phyloP scores from a whole-genome alignment of 2,329 filamentous ascomycete genomes.

The Exophiala sp. region DNA sequence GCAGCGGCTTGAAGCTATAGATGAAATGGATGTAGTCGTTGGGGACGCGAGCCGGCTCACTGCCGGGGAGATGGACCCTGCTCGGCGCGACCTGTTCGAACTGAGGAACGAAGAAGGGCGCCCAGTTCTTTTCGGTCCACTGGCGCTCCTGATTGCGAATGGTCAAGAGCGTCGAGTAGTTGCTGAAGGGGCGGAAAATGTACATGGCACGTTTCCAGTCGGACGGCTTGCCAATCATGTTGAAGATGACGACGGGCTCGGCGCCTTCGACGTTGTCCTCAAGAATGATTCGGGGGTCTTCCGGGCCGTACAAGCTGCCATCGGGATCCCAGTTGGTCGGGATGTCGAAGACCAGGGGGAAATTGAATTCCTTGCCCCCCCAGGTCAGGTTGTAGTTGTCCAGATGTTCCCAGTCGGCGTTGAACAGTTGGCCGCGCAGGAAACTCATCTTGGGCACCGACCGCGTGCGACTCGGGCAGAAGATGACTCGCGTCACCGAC shows the following conservation, averaged over 20 bases:
- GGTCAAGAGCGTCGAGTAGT: conserved; percentile 24
- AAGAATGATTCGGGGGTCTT: conserved; percentile 29
- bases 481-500: conserved; percentile 25
- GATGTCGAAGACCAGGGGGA: conserved; percentile 28
- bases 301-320: conserved; percentile 26
- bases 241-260: conserved; percentile 30
- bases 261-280: conserved; percentile 28
- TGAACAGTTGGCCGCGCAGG: conserved; percentile 28
- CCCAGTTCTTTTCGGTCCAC: conserved; percentile 29
- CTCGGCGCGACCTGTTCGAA: conserved; percentile 7
- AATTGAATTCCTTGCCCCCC: conserved; percentile 23
- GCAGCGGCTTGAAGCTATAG: conserved; percentile 24
- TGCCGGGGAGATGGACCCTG: conserved; percentile 6
- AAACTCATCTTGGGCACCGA: conserved; percentile 30
- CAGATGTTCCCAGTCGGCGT: conserved; percentile 28
- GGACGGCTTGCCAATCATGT: conserved; percentile 27
- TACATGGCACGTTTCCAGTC: conserved; percentile 27
- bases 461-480: conserved; percentile 20
- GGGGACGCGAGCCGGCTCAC: conserved; percentile 8
- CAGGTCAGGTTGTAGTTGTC: conserved; percentile 27
- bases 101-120: conserved; percentile 27
- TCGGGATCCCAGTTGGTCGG: conserved; percentile 23
- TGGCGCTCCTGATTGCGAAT: conserved; percentile 20
- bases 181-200: conserved; percentile 28
- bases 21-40: conserved; percentile 28